Evolutionary conservation across 1,284 basidiomycete species (phyloP), one percentile per base, ranked within the genome.

Genomic region (Peniophora sp.): DNA sequence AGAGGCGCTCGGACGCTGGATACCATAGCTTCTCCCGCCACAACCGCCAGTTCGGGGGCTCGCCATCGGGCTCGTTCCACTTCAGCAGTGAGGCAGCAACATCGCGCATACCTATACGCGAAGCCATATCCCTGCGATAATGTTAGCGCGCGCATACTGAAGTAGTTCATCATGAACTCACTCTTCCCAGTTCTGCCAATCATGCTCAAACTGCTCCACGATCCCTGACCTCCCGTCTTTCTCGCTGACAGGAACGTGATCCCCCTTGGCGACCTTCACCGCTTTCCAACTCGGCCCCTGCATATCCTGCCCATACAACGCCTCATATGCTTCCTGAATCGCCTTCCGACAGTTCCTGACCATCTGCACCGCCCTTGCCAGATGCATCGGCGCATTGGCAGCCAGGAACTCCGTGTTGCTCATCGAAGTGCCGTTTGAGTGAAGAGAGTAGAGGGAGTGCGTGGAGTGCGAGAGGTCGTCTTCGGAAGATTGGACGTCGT

Each of bases 161-260:
- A n/a, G n/a, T n/a, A n/a, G n/a, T n/a, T n/a, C n/a, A n/a, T 12
- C 8, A 11, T 35, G 50, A 10, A 54, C 81, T 57, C 49, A 88
- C 86, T 72, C 75, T 64, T 80, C 73, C 86, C 85, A 88, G 51
- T 79, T 79, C 11, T 65, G 62, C 83, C 86, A 88, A 39, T 78
- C 76, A 1, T 68, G 64, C 43, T 86, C 83, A 52, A 88, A 88
- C 50, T 80, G 76, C 52, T 79, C 43, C 20, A 77, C 12, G 12
- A 32, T 32, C 27, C 27, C 27, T 32, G 27, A 8, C 78, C 71
- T 17, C 72, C 62, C n/a, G 48, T 53, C 32, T 47, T 53, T 43
- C 43, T 47, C 35, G 49, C 52, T 27, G 47, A 27, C 24, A 23
- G 47, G 49, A 14, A 48, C 47, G 6, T 50, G 17, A 50, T 54